These are phyloP conservation scores for Endocarpon pusillum DNA, from an alignment of 495 filamentous ascomycete genomes.

Conservation along the genomic window DNA sequence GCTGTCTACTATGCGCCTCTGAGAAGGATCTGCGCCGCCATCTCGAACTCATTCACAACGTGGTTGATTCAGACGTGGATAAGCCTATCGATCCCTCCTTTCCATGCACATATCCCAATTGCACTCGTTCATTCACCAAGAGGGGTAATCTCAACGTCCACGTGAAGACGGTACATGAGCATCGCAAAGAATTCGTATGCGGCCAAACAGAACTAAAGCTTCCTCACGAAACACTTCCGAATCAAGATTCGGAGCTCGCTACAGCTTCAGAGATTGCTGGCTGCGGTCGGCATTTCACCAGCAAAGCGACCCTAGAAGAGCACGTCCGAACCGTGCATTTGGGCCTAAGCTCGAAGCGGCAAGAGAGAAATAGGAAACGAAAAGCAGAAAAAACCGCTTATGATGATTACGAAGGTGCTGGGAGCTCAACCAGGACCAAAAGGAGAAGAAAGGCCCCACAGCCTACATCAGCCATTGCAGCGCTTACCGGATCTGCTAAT, in stretches of 20 bases:
- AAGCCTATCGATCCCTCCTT: conserved; percentile 18
- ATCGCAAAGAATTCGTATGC: conserved; percentile 51
- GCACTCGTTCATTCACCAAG: conserved; percentile 56
- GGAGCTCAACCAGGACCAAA: conserved; percentile 18
- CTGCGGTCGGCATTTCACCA: conserved; percentile 50
- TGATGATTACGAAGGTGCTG: conserved; percentile 7
- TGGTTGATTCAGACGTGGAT: conserved; percentile 12
- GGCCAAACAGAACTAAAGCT: conserved; percentile 48
- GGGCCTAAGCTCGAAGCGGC: conserved; percentile 31
- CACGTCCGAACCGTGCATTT: conserved; percentile 66
- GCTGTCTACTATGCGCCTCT: conserved; percentile 42
- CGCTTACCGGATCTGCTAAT: conserved; percentile 33
- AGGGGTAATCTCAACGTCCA: conserved; percentile 67
- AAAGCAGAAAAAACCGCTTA: conserved; percentile 18
- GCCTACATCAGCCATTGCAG: conserved; percentile 20
- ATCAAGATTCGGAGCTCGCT: too few relatives aligned
- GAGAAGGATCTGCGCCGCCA: conserved; percentile 48
- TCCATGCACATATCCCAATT: conserved; percentile 44
- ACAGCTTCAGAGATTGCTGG: too few relatives aligned
- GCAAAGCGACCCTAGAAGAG: conserved; percentile 60
- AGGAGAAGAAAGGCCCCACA: conserved; percentile 7
- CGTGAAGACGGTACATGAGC: conserved; percentile 55
- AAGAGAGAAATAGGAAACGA: conserved; percentile 20
- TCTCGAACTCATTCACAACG: conserved; percentile 50
- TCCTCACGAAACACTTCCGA: conserved; percentile 30